Evolutionary conservation across 192 early-diverging fungal species (phyloP).

Genomic region (Entomortierella lignicola): DNA sequence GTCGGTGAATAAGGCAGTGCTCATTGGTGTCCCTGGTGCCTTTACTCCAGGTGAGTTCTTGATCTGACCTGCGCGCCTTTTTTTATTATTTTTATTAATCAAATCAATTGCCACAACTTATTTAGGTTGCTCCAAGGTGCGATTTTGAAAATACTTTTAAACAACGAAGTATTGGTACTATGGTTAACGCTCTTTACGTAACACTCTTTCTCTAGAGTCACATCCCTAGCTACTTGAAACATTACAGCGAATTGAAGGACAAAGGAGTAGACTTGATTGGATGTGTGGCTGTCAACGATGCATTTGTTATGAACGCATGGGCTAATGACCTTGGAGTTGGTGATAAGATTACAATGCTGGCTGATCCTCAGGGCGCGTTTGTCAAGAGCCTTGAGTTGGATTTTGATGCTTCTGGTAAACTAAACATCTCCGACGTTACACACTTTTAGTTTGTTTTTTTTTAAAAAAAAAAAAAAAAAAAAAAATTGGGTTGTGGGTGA

Average conservation of each 20-base stretch:
- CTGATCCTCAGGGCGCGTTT: constrained; percentile 65
- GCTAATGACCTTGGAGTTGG: constrained; percentile 51
- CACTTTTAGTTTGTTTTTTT: no score
- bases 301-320: constrained; percentile 69
- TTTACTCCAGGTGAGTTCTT: constrained; percentile 48
- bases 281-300: constrained; percentile 64
- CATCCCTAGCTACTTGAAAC: constrained; percentile 63
- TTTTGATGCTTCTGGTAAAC: constrained; percentile 70
- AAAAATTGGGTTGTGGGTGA: no score
- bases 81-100: not conserved
- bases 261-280: constrained; percentile 65
- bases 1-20: constrained; percentile 53
- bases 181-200: no score
- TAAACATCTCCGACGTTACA: no score
- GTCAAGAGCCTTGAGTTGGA: constrained; percentile 62
- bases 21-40: constrained; percentile 58
- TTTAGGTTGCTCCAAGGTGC: constrained; percentile 45
- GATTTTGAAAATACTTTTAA: not conserved
- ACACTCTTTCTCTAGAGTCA: constrained; percentile 52
- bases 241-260: constrained; percentile 55
- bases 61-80: not conserved
- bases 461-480: no score
- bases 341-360: constrained; percentile 62
- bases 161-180: not conserved
- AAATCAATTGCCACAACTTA: not conserved